phyloP scores from a whole-genome alignment of 225 moss, liverwort and hornwort genomes.

The Straminergon stramineum region DNA sequence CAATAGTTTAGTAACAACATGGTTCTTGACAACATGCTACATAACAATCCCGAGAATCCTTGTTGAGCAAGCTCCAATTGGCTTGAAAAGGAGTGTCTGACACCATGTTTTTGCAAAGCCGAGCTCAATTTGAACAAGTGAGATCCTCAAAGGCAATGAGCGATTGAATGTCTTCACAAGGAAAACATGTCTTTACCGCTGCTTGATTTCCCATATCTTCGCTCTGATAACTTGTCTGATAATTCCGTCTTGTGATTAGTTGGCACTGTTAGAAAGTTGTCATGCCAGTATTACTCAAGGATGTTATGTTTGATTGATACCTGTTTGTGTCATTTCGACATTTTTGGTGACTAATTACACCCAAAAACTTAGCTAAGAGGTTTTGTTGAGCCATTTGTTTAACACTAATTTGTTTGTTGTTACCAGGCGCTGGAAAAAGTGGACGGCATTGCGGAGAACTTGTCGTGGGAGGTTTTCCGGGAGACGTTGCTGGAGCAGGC shows the following conservation, averaged over 20 bases:
- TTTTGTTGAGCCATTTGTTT: neutral
- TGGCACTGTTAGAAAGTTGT: neutral
- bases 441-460: conserved; percentile 74
- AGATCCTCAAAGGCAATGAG: neutral
- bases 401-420: neutral
- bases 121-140: neutral
- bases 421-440: conserved; percentile 74
- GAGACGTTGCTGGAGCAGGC: conserved; percentile 86
- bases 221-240: neutral
- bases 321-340: neutral
- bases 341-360: neutral
- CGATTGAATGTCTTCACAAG: neutral
- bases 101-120: no score
- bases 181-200: neutral
- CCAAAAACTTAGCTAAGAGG: neutral
- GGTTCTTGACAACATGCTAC: neutral
- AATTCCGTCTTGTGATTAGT: neutral
- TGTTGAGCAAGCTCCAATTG: neutral
- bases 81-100: neutral
- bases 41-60: neutral
- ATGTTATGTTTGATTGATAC: neutral
- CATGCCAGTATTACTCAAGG: neutral
- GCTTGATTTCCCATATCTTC: neutral
- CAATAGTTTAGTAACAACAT: neutral
- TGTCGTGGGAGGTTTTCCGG: conserved; percentile 88